These are phyloP conservation scores for Marsdenia floribunda DNA, from an alignment of 257 asterid genomes.

Conservation along the genomic window DNA sequence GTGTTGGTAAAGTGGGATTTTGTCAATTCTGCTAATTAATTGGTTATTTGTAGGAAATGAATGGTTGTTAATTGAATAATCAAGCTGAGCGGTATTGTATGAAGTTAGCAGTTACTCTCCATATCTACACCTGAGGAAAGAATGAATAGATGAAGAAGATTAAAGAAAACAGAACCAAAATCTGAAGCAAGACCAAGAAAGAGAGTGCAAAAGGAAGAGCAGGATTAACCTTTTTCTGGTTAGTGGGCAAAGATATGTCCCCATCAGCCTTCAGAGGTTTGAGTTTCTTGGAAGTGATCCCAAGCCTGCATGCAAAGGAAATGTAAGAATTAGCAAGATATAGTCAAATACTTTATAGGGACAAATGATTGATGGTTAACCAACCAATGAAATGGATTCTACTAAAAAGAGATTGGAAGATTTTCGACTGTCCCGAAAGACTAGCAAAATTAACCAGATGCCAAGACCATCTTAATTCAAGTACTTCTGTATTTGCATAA, in stretches of 20 bases:
- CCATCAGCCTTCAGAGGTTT: slow-evolving; percentile 42
- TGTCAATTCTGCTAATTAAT: slow-evolving; percentile 19
- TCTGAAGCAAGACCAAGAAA: slow-evolving; percentile 42
- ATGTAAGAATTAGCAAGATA: slow-evolving; percentile 8
- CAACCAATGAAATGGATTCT: background rate
- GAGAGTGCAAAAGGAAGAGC: slow-evolving; percentile 22
- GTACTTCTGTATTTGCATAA: background rate
- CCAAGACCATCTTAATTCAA: background rate
- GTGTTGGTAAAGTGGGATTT: slow-evolving; percentile 18
- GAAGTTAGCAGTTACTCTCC: slow-evolving; percentile 42
- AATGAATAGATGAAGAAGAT: slow-evolving; percentile 22
- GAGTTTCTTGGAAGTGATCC: slow-evolving; percentile 39
- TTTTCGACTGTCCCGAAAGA: background rate
- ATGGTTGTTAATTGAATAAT: slow-evolving; percentile 15
- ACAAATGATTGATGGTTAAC: background rate
- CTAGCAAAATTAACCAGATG: background rate
- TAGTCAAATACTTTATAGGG: background rate
- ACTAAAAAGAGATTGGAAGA: background rate
- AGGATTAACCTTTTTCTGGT: slow-evolving; percentile 46
- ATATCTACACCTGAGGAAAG: slow-evolving; percentile 66
- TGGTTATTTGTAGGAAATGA: slow-evolving; percentile 27
- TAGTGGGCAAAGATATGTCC: slow-evolving; percentile 54
- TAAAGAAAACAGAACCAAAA: slow-evolving; percentile 28
- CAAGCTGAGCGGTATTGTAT: slow-evolving; percentile 25
- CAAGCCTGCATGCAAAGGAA: slow-evolving; percentile 37